Conservation (phyloP, 2,329 filamentous ascomycete genomes). For the Cercospora sp. region DNA sequence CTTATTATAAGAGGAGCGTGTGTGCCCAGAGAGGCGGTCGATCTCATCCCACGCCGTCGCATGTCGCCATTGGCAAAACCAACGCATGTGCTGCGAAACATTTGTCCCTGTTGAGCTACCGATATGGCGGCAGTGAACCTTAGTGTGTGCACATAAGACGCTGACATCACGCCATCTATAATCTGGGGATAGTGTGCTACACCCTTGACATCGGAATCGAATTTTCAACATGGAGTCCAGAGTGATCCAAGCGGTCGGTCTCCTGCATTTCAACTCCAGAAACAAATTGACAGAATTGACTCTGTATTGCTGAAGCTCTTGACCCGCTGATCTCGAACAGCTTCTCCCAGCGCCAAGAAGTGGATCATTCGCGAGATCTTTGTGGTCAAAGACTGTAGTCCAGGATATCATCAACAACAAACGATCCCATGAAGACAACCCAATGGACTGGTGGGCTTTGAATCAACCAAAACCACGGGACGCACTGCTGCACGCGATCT, state of each 20-base stretch:
- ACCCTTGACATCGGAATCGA: background rate
- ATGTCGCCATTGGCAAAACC: background rate
- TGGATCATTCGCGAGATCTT: background rate
- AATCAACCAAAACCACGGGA: background rate
- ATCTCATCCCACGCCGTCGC: background rate
- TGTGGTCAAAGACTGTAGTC: background rate
- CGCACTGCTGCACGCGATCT: background rate
- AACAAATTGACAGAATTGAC: background rate
- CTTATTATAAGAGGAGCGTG: background rate
- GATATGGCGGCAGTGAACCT: constrained; percentile 15
- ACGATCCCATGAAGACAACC: background rate
- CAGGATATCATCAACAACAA: background rate
- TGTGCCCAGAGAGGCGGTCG: background rate
- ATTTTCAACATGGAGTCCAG: background rate
- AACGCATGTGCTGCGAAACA: constrained; percentile 2
- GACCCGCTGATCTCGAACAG: background rate
- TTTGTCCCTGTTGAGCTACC: constrained; percentile 6
- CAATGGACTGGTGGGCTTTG: background rate
- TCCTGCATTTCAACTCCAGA: background rate
- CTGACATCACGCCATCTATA: constrained; percentile 23
- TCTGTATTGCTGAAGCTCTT: background rate
- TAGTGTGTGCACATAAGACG: constrained; percentile 17
- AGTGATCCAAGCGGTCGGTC: background rate
- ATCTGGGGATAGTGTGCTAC: constrained; percentile 17
- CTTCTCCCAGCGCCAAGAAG: background rate